These are phyloP conservation scores for Keithomyces neogunnii DNA, from an alignment of 2,329 filamentous ascomycete species.

Conservation along the genomic window DNA sequence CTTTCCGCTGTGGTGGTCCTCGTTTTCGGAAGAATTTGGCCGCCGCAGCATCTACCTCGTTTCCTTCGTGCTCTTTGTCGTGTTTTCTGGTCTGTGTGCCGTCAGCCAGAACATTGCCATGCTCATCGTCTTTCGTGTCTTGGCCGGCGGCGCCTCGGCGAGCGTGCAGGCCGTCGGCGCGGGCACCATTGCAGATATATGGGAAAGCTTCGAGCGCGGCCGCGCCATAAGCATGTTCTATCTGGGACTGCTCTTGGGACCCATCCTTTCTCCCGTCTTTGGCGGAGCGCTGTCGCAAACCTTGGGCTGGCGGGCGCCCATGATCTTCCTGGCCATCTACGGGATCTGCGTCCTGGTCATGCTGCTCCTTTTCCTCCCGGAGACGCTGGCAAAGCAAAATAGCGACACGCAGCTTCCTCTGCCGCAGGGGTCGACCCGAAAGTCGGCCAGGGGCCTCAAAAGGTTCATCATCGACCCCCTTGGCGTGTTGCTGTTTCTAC, in stretches of 20 bases:
- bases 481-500: conserved; percentile 60
- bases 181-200: conserved; percentile 75
- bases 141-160: conserved; percentile 68
- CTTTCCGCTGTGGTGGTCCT: conserved; percentile 81
- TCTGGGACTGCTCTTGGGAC: conserved; percentile 67
- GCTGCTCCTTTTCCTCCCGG: conserved; percentile 54
- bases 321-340: conserved; percentile 70
- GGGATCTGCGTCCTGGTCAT: conserved; percentile 49
- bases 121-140: conserved; percentile 68
- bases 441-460: conserved; percentile 52
- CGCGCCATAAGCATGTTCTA: conserved; percentile 79
- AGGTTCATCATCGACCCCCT: conserved; percentile 65
- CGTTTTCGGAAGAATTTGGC: conserved; percentile 66
- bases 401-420: conserved; percentile 11
- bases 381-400: conserved; percentile 45
- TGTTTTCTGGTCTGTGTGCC: conserved; percentile 64
- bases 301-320: conserved; percentile 66
- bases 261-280: conserved; percentile 66
- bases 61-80: conserved; percentile 62
- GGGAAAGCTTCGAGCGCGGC: conserved; percentile 64
- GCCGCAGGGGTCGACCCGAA: conserved; percentile 48
- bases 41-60: conserved; percentile 70
- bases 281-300: conserved; percentile 62
- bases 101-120: conserved; percentile 62
- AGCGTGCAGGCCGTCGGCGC: conserved; percentile 78